These are phyloP conservation scores for Yueomyces sinensis DNA, from an alignment of 805 yeast genomes.

Conservation along the genomic window DNA sequence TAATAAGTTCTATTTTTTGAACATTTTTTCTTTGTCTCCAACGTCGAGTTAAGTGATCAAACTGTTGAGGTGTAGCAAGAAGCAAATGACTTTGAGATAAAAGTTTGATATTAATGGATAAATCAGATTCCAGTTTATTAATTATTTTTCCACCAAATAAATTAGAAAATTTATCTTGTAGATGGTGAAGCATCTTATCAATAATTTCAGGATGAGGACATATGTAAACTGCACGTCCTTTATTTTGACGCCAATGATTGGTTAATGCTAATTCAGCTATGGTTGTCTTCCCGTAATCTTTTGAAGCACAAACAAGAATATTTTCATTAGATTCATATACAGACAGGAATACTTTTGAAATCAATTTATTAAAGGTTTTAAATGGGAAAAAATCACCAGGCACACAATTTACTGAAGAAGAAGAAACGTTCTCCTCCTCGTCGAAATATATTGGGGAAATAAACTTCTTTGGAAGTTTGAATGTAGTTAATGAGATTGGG, in stretches of 20 bases:
- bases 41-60: slow-evolving; percentile 57
- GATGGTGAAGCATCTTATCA: slow-evolving; percentile 31
- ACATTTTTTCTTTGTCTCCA: slow-evolving; percentile 74
- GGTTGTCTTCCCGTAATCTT: slow-evolving; percentile 64
- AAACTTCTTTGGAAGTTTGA: slow-evolving; percentile 19
- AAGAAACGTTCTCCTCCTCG: slow-evolving; percentile 36
- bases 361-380: slow-evolving; percentile 51
- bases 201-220: slow-evolving; percentile 46
- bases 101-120: slow-evolving; percentile 37
- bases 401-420: slow-evolving; percentile 13
- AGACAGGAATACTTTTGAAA: slow-evolving; percentile 55
- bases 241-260: slow-evolving; percentile 56
- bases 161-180: slow-evolving; percentile 38
- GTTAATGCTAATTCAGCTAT: slow-evolving; percentile 64
- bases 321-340: slow-evolving; percentile 46
- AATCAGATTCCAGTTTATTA: slow-evolving; percentile 39
- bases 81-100: slow-evolving; percentile 53
- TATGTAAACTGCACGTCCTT: slow-evolving; percentile 64
- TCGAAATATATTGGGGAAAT: slow-evolving; percentile 23
- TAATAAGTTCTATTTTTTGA: slow-evolving; percentile 50
- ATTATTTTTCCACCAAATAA: slow-evolving; percentile 48
- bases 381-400: no score
- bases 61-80: slow-evolving; percentile 68
- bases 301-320: slow-evolving; percentile 54
- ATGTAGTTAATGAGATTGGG: slow-evolving; percentile 34